These are phyloP conservation scores for Eucalyptus tenuipes DNA, from an alignment of 345 rosid genomes.

Conservation along the genomic window DNA sequence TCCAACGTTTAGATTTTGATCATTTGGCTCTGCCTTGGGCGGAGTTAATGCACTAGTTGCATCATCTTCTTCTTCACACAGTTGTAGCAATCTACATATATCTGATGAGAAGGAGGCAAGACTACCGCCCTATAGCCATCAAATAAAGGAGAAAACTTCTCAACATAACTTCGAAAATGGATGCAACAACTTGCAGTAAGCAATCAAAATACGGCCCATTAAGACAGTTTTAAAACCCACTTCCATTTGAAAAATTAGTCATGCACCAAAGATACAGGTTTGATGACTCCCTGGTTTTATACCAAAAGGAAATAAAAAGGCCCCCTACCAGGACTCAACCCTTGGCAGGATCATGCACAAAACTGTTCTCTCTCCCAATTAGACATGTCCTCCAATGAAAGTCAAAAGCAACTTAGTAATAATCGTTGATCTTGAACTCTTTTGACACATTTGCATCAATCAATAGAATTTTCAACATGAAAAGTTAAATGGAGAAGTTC, in stretches of 20 bases:
- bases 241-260: background rate
- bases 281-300: background rate
- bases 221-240: background rate
- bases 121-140: conserved; percentile 56
- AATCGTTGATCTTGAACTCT: background rate
- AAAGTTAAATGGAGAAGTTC: background rate
- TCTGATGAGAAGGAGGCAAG: conserved; percentile 81
- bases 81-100: conserved; percentile 81
- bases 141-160: background rate
- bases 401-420: background rate
- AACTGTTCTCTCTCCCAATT: background rate
- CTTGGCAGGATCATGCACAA: background rate
- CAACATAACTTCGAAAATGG: background rate
- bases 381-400: background rate
- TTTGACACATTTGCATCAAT: background rate
- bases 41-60: conserved; percentile 79
- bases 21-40: conserved; percentile 81
- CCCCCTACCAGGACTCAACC: background rate
- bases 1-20: conserved; percentile 46
- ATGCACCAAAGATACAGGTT: background rate
- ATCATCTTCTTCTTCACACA: conserved; percentile 95
- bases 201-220: background rate
- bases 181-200: background rate
- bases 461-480: background rate
- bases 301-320: background rate